Base-by-base conservation (phyloP, 2,329 filamentous ascomycete genomes). In the Chlorencoelia australis region DNA sequence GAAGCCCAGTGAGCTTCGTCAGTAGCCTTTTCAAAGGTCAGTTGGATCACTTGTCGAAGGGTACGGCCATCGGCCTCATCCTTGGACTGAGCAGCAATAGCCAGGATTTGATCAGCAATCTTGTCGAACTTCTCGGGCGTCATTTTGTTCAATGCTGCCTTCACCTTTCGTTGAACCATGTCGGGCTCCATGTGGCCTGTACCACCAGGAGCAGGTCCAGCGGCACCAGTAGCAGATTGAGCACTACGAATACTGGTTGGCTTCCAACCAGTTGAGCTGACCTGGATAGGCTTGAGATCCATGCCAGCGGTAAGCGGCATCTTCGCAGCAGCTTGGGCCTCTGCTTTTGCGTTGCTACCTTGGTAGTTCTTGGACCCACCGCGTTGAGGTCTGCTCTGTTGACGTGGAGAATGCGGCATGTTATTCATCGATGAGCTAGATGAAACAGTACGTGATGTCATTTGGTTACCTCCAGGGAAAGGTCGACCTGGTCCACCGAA, bases 141-240 rank as follows among this genome's bases (percentile, higher is more conserved):
- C 91, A 98, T 96, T 81, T 98, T 98, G 78, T 98, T 98, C 54
- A 98, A 69, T 43, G 84, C 84, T 46, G 87, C 82, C 79, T 98
- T 98, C 59, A 98, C 91, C 79, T 98, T 98, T 51, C 89, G 81
- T 67, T 98, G 91, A 40, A 98, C 91, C 69, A 91, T 77, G 52
- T 89, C 85, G 16, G 91, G 89, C 47, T 93, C 77, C 65, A 96
- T 74, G 52, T 84, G 71, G 7, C 68, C 66, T 38, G 64, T 51
- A 35, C 56, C 65, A 39, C 64, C 57, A 38, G 68, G 62, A 42
- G 63, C 54, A 39, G 61, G 57, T 24, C 61, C 58, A 28, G 62
- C 44, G 25, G 66, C 59, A 33, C 58, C 43, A 19, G 59, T 57
- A 25, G 56, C 54, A 20, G 58, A 48, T 33, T 52, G 37, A 43